phyloP scores from a whole-genome alignment of 495 filamentous ascomycete genomes.

The Clohesyomyces aquaticus region DNA sequence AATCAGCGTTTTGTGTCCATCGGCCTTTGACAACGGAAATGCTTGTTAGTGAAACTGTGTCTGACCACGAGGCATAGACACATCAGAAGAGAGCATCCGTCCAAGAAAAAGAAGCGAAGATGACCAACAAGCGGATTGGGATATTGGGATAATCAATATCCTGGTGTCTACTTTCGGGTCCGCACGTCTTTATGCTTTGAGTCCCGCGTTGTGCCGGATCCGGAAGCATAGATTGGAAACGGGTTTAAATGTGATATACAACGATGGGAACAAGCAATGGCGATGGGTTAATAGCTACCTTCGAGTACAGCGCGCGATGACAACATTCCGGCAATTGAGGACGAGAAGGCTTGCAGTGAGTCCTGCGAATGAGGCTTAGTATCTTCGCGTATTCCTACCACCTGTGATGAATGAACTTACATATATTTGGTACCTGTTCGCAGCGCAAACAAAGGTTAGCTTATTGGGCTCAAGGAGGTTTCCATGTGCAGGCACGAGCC shows the following conservation, averaged over 20 bases:
- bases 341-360: constrained; percentile 94
- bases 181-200: not conserved
- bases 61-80: too few relatives aligned
- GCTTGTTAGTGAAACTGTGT: too few relatives aligned
- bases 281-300: constrained; percentile 53
- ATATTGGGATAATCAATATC: constrained; percentile 21
- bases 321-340: constrained; percentile 86
- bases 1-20: not conserved
- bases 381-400: not conserved
- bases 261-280: not conserved
- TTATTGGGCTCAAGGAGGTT: too few relatives aligned
- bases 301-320: constrained; percentile 87
- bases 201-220: too few relatives aligned
- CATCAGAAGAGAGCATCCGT: too few relatives aligned
- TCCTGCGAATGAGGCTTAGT: constrained; percentile 59
- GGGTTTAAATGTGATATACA: not conserved
- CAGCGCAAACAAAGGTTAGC: constrained; percentile 13
- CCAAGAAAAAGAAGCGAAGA: too few relatives aligned
- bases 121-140: too few relatives aligned
- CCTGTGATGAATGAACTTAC: constrained; percentile 45
- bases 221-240: not conserved
- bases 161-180: too few relatives aligned
- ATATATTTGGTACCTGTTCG: constrained; percentile 73
- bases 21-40: not conserved
- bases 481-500: too few relatives aligned